Percentiles rank a stretch among this genome's conserved stretches.
Evolutionary conservation across 768 basidiomycete species (phyloP).

Genomic region (Gloeopeniophorella convolvens): DNA sequence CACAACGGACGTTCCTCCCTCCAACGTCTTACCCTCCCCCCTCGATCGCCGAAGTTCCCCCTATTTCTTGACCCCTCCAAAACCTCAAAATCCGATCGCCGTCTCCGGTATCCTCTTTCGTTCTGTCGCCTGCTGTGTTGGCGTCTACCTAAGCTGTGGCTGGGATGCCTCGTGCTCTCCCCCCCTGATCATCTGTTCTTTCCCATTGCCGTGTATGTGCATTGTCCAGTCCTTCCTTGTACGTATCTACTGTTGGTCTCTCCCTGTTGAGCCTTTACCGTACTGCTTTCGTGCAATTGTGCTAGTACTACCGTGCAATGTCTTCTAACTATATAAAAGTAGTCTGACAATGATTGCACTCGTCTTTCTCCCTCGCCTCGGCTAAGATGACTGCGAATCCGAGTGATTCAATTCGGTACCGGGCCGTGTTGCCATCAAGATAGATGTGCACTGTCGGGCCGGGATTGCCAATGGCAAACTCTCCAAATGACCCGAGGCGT

Average conservation of each 20-base stretch:
- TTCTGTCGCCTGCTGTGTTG: constrained; percentile 9
- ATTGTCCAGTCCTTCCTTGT: constrained; percentile 18
- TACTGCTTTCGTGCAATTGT: constrained; percentile 22
- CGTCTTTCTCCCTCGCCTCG: too few relatives aligned
- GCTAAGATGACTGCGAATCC: too few relatives aligned
- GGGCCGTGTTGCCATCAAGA: too few relatives aligned
- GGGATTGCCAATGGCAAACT: not conserved
- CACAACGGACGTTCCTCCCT: constrained; percentile 11
- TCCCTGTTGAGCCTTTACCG: constrained; percentile 14
- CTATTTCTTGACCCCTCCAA: constrained; percentile 8
- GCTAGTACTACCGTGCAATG: constrained; percentile 20
- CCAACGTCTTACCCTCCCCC: constrained; percentile 8
- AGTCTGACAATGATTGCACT: not conserved
- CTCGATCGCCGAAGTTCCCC: constrained; percentile 6
- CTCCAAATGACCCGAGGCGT: too few relatives aligned
- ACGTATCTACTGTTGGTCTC: constrained; percentile 19
- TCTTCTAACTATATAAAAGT: constrained; percentile 15
- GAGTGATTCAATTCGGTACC: too few relatives aligned
- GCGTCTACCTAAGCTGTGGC: constrained; percentile 1
- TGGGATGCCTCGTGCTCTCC: constrained; percentile 10
- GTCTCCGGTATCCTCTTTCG: not conserved
- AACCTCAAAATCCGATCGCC: constrained; percentile 11
- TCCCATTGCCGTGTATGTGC: constrained; percentile 16
- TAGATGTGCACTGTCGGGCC: too few relatives aligned
- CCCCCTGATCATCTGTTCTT: constrained; percentile 9